phyloP scores from a whole-genome alignment of 2,329 filamentous ascomycete genomes.

The Xylariaceae sp. region DNA sequence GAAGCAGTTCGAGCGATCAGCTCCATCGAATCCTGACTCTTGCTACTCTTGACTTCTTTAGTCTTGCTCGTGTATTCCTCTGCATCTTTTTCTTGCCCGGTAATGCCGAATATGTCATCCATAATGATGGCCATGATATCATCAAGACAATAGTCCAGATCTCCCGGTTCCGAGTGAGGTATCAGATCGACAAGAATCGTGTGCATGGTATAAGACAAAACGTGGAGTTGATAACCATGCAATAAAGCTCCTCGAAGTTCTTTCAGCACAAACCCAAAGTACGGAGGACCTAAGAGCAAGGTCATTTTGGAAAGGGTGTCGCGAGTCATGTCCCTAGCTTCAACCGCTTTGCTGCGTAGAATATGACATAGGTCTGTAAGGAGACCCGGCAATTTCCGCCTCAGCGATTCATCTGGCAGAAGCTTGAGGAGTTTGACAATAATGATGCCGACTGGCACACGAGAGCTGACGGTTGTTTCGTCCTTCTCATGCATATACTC shows the following conservation, averaged over 20 bases:
- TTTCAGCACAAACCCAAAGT: conserved; percentile 90
- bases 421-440: conserved; percentile 83
- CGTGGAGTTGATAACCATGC: conserved; percentile 88
- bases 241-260: conserved; percentile 81
- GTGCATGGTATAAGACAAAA: conserved; percentile 92
- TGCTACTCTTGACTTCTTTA: conserved; percentile 97
- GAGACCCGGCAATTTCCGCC: conserved; percentile 73
- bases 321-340: conserved; percentile 85
- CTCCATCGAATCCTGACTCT: conserved; percentile 97
- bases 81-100: conserved; percentile 94
- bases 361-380: conserved; percentile 93
- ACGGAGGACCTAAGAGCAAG: conserved; percentile 73
- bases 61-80: conserved; percentile 93
- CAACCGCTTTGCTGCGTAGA: conserved; percentile 81
- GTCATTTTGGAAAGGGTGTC: conserved; percentile 85
- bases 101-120: conserved; percentile 94
- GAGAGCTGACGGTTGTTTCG: conserved; percentile 88
- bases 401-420: conserved; percentile 70
- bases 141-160: conserved; percentile 82
- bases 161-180: conserved; percentile 72
- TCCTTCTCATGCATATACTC: conserved; percentile 91
- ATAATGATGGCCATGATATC: conserved; percentile 82
- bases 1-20: conserved; percentile 81
- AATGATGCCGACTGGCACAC: conserved; percentile 85
- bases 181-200: conserved; percentile 77